phyloP scores from a whole-genome alignment of 371 early-diverging fungal genomes.

The Rhizopus delemar region DNA sequence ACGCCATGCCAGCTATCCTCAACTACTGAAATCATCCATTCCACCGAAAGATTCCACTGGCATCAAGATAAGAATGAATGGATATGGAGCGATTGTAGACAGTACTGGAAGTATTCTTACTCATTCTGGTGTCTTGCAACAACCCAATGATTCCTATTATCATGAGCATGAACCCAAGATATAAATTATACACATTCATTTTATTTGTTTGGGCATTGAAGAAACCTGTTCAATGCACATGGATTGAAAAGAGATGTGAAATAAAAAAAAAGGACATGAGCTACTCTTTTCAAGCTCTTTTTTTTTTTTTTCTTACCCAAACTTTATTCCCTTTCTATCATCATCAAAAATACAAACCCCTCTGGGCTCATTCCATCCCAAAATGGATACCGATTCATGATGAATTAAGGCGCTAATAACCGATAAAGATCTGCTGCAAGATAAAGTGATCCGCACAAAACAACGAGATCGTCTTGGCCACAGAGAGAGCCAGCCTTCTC shows the following conservation, averaged over 20 bases:
- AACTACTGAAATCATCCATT: not conserved
- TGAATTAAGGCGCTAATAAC: constrained; percentile 1
- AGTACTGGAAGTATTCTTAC: constrained; percentile 1
- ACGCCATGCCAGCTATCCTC: not conserved
- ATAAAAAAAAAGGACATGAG: too few species aligned
- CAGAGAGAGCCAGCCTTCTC: constrained; percentile 10
- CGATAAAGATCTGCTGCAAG: constrained; percentile 78
- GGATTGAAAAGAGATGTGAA: too few species aligned
- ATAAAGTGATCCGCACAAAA: constrained; percentile 85
- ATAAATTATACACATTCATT: not conserved
- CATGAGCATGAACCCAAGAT: not conserved
- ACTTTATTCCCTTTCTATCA: too few species aligned
- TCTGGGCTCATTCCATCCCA: too few species aligned
- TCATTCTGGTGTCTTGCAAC: not conserved
- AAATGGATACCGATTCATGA: too few species aligned
- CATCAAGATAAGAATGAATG: constrained; percentile 18
- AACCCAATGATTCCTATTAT: not conserved
- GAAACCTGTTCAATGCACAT: too few species aligned
- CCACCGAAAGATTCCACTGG: constrained; percentile 9
- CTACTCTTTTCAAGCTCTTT: too few species aligned
- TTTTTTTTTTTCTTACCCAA: too few species aligned
- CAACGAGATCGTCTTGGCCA: constrained; percentile 48
- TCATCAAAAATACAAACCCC: too few species aligned
- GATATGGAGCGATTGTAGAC: constrained; percentile 21
- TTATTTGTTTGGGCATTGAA: too few species aligned